Evolutionary conservation across 2,329 filamentous ascomycete genomes (phyloP), one percentile per base, ranked within the genome.

Genomic region (Xylaria sp.): DNA sequence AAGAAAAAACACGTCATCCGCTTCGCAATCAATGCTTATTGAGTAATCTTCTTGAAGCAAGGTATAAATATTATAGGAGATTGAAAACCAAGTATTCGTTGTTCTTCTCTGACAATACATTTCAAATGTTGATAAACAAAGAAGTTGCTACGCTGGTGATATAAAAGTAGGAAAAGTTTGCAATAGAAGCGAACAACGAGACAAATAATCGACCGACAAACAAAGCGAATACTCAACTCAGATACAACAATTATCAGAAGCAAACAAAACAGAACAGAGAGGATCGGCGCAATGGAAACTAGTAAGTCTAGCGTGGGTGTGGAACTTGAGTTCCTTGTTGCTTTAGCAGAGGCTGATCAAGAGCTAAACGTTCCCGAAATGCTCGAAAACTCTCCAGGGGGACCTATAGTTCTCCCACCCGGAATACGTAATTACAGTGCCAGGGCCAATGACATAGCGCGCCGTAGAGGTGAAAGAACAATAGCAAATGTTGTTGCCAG

Each of bases 321-420:
- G 0, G 74, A 75, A 57, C 38, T 74, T 4, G 74, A 75, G 57
- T 74, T 71, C 23, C 20, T 75, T 1, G 9, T 74, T 26, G 59
- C 28, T 20, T 5, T 65, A 10, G 33, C 40, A n/a, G 2, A 20
- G 3, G 23, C 48, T 6, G n/a, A 17, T n/a, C 46, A 38, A 6
- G 3, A 6, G 0, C 1, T 48, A 10, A 40, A n/a, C n/a, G 23
- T 38, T 9, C 72, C 73, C 9, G 11, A 28, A 6, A 56, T 42
- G 23, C 73, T 74, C 20, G 23, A 54, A 31, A 46, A 11, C 7
- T 36, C 67, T 2, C 51, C 40, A 15, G 68, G 68, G 13, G 38
- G 5, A 4, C 68, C 68, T 2, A 13, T 66, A 4, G 3, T 68
- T 5, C 26, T 63, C 3, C 57, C 42, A 1, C 17, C 31, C 1